phyloP scores from a whole-genome alignment of 2,329 filamentous ascomycete genomes.

The Rhynchosporium secalis region DNA sequence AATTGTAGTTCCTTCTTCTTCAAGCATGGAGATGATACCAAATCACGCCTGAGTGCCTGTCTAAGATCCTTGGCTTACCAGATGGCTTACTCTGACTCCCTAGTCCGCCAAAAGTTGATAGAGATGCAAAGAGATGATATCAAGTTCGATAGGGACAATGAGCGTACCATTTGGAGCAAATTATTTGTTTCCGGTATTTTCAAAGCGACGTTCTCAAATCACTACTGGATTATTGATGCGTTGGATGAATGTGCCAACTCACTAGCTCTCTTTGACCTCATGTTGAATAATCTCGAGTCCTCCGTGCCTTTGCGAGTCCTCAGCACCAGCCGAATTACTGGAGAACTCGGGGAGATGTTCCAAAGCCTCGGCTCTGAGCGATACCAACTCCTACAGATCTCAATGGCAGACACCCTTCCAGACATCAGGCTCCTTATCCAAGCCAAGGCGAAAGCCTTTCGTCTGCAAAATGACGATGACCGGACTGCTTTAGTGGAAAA shows the following conservation, averaged over 20 bases:
- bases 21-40: conserved; percentile 28
- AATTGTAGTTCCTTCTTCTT: conserved; percentile 35
- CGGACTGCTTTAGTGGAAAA: conserved; percentile 33
- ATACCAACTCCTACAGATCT: conserved; percentile 25
- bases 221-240: conserved; percentile 43
- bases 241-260: conserved; percentile 39
- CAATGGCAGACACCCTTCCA: conserved; percentile 28
- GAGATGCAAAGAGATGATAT: conserved; percentile 32
- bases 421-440: conserved; percentile 31
- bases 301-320: conserved; percentile 28
- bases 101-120: conserved; percentile 32
- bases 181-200: conserved; percentile 40
- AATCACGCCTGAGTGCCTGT: conserved; percentile 20
- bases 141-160: conserved; percentile 35
- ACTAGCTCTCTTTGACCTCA: conserved; percentile 12
- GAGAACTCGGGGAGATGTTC: conserved; percentile 22
- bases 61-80: conserved; percentile 40
- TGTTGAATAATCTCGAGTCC: conserved; percentile 15
- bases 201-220: conserved; percentile 27
- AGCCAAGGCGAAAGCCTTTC: conserved; percentile 27
- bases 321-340: conserved; percentile 28
- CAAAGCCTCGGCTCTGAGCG: conserved; percentile 13
- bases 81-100: conserved; percentile 36
- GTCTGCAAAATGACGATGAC: conserved; percentile 27
- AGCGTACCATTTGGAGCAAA: conserved; percentile 39